A percentile compares a stretch with the other conserved stretches of the same genome.
phyloP scores from a whole-genome alignment of 176 grass and related monocot species.

The Hyparrhenia diplandra region DNA sequence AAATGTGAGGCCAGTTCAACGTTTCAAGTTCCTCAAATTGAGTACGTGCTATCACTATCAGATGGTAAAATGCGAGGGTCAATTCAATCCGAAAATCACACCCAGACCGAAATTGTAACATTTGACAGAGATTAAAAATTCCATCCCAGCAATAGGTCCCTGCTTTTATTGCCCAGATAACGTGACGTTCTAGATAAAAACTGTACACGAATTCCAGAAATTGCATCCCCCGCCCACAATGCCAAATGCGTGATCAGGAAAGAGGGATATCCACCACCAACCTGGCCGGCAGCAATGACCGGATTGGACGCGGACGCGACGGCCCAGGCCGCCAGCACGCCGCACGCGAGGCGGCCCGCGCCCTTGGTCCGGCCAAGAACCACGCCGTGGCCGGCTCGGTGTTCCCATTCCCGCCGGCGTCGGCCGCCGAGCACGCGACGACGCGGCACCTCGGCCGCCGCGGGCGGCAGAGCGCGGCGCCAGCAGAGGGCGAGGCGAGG shows the following conservation, averaged over 20 bases:
- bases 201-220: not conserved
- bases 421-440: slow-evolving; percentile 31
- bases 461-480: not conserved
- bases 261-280: not conserved
- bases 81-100: not conserved
- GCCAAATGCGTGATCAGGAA: not conserved
- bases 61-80: not conserved
- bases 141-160: not conserved
- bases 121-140: not conserved
- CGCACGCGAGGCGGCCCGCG: slow-evolving; percentile 67
- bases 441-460: slow-evolving; percentile 24
- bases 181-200: not conserved
- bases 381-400: not conserved
- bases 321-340: slow-evolving; percentile 71
- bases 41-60: not conserved
- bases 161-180: not conserved
- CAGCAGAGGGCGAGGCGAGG: slow-evolving; percentile 38
- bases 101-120: not conserved
- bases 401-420: not conserved
- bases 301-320: slow-evolving; percentile 55
- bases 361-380: too few species aligned
- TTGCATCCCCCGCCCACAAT: not conserved
- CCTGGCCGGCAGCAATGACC: slow-evolving; percentile 72
- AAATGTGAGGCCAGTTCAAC: too few species aligned
- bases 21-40: too few species aligned